These are phyloP conservation scores for Barnettozyma sucrosica DNA, from an alignment of 805 yeast genomes.

Conservation along the genomic window DNA sequence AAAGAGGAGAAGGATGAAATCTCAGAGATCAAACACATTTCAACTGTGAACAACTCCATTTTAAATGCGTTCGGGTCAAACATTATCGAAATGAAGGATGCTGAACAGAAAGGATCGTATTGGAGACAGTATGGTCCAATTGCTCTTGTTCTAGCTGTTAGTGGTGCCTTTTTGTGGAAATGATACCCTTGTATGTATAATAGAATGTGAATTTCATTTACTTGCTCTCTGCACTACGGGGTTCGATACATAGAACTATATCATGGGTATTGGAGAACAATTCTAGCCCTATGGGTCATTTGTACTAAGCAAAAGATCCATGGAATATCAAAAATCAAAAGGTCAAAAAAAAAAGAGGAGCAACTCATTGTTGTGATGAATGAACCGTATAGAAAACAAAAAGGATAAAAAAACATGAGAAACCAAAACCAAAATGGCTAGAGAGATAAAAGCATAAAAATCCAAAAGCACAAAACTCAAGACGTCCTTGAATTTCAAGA, in stretches of 20 bases:
- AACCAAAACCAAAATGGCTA: background rate
- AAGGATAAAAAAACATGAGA: background rate
- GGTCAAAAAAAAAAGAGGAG: background rate
- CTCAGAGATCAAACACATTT: slow-evolving; percentile 1
- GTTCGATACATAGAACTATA: background rate
- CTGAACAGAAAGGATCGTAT: background rate
- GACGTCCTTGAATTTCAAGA: background rate
- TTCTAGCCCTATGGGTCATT: background rate
- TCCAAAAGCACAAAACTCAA: background rate
- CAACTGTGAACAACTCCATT: slow-evolving; percentile 11
- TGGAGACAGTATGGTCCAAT: slow-evolving; percentile 7
- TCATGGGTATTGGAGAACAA: background rate
- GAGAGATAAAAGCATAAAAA: background rate
- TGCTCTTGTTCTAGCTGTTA: slow-evolving; percentile 1
- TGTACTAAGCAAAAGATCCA: slow-evolving; percentile 4
- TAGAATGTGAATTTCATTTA: background rate
- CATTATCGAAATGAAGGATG: slow-evolving; percentile 9
- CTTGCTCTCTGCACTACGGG: background rate
- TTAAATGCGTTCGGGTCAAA: slow-evolving; percentile 18
- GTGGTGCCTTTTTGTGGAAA: slow-evolving; percentile 3
- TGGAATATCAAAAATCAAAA: background rate
- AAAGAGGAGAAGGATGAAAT: slow-evolving; percentile 1
- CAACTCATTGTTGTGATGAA: too few species aligned
- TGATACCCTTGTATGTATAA: background rate
- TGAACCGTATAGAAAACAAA: background rate